Percentiles rank a stretch among this genome's conserved stretches.
phyloP scores from a whole-genome alignment of 768 basidiomycete genomes.

The Russula griseocarnosa region DNA sequence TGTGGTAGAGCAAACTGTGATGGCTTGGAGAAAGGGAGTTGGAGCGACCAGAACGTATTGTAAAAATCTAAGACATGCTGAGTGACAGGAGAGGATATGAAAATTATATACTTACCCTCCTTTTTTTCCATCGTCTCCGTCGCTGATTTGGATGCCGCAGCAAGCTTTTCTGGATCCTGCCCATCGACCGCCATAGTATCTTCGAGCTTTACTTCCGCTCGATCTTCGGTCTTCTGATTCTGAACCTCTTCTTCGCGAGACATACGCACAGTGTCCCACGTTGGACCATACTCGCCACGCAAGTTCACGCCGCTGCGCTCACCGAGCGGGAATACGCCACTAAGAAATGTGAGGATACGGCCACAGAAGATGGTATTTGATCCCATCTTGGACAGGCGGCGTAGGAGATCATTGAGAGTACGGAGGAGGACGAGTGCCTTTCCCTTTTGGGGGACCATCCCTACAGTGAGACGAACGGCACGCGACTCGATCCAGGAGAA shows the following conservation, averaged over 20 bases:
- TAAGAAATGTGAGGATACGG: slow-evolving; percentile 82
- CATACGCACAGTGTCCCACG: slow-evolving; percentile 64
- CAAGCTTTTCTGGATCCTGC: slow-evolving; percentile 27
- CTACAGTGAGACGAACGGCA: slow-evolving; percentile 63
- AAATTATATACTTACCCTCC: slow-evolving; percentile 44
- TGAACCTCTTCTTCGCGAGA: slow-evolving; percentile 34
- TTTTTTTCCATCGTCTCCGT: slow-evolving; percentile 51
- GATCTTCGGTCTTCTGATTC: slow-evolving; percentile 35
- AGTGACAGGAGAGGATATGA: not conserved
- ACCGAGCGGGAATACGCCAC: slow-evolving; percentile 79
- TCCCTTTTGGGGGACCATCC: slow-evolving; percentile 81
- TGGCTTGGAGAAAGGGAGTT: slow-evolving; percentile 80
- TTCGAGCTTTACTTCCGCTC: slow-evolving; percentile 33
- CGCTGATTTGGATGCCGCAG: slow-evolving; percentile 20
- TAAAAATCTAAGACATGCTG: slow-evolving; percentile 58
- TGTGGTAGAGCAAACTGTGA: slow-evolving; percentile 56
- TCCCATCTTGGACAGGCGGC: slow-evolving; percentile 82
- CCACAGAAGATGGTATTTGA: slow-evolving; percentile 85
- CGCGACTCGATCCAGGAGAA: slow-evolving; percentile 85
- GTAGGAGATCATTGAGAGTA: slow-evolving; percentile 80
- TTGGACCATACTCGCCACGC: slow-evolving; percentile 78
- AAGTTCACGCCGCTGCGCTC: slow-evolving; percentile 91
- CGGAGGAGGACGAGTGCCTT: slow-evolving; percentile 83
- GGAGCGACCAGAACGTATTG: slow-evolving; percentile 85
- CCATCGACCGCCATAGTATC: slow-evolving; percentile 66